These are phyloP conservation scores for Yamadazyma nakazawae DNA, from an alignment of 805 yeast species.

Conservation along the genomic window DNA sequence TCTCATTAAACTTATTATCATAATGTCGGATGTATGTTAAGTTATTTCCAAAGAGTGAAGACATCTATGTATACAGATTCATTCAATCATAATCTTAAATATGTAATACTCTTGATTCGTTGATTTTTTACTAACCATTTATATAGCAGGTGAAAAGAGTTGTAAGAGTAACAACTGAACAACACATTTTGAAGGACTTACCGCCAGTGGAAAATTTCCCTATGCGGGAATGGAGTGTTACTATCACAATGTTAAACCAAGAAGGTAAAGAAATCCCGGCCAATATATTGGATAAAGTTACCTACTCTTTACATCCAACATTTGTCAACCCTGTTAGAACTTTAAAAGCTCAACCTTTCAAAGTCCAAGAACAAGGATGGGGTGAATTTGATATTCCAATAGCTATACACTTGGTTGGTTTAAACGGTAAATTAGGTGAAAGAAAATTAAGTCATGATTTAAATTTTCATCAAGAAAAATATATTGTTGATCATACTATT, in stretches of 20 bases:
- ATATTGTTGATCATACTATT: conserved; percentile 73
- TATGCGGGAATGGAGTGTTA: conserved; percentile 89
- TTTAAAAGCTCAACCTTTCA: conserved; percentile 79
- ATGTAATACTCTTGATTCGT: background rate
- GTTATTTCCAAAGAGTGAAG: background rate
- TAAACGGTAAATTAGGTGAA: conserved; percentile 81
- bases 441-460: conserved; percentile 83
- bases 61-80: background rate
- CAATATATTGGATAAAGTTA: conserved; percentile 82
- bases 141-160: conserved; percentile 67
- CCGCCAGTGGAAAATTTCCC: conserved; percentile 91
- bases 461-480: conserved; percentile 75
- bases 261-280: conserved; percentile 86
- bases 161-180: conserved; percentile 81
- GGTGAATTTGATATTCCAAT: conserved; percentile 94
- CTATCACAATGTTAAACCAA: conserved; percentile 69
- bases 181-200: conserved; percentile 73
- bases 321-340: conserved; percentile 85
- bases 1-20: background rate
- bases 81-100: background rate
- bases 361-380: conserved; percentile 93
- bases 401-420: conserved; percentile 59
- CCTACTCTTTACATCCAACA: conserved; percentile 92
- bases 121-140: conserved; percentile 16
- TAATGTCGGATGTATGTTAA: conserved; percentile 15